Evolutionary conservation across 441 rosid genomes (phyloP), one percentile per base, ranked within the genome.

Genomic region (Arabidopsis hybrid): DNA sequence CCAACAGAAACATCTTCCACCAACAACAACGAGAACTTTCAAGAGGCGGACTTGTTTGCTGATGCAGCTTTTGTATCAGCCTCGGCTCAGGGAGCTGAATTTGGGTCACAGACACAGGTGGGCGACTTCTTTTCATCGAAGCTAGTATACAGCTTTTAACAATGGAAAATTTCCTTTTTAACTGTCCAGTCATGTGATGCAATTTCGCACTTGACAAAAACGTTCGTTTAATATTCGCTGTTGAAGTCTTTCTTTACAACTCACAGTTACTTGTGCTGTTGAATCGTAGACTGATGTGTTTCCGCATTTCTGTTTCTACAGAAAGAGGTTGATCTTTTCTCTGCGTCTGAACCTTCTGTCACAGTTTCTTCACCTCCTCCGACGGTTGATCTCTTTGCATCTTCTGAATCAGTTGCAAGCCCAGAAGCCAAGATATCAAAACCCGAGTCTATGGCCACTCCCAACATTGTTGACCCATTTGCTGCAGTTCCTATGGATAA

Each of bases 41-140:
- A 71, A 71, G 95, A 90, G 61, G 86, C 73, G 72, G 99, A 95
- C 81, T 90, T 95, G 72, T 95, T 95, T 85, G 98, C 95, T 68
- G 92, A 93, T 88, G 97, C 98, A 78, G 65, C 79, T 75, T 95
- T 93, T 83, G 92, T 95, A 60, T 95, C 97, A 38, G 98, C 99
- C 68, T 66, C 90, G 16, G 73, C 90, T 46, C 83, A 83, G 75
- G 87, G 84, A 79, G 60, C 81, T 43, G 87, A 42, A 55, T 69
- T 79, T 78, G 84, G 81, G 81, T 75, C 88, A 58, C 81, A 79
- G 72, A 57, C 84, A 72, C 85, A 85, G 91, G 98, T 91, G n/a
- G 69, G 78, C 61, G 67, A 34, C 58, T 65, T 65, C 53, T n/a
- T 75, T 60, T 52, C 67, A 39, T 21, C 31, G 10, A 63, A 76